phyloP scores from a whole-genome alignment of 371 early-diverging fungal species.

The Circinella umbellata region DNA sequence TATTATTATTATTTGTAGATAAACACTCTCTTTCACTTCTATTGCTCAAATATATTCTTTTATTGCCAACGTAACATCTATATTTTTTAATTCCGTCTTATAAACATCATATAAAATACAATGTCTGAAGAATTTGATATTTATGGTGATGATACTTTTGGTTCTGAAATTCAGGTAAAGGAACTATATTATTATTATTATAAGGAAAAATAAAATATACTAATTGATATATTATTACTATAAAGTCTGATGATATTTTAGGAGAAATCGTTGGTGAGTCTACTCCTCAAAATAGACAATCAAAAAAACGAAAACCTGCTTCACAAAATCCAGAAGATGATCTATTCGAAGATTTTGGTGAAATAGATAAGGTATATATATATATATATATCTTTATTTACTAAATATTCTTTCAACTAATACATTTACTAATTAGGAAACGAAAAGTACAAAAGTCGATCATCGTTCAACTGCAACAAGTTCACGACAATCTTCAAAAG shows the following conservation, averaged over 20 bases:
- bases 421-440: background rate
- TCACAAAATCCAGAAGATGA: slow-evolving; percentile 30
- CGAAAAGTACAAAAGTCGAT: background rate
- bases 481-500: background rate
- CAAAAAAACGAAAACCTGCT: slow-evolving; percentile 34
- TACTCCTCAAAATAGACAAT: slow-evolving; percentile 22
- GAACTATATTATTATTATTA: background rate
- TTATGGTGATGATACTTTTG: slow-evolving; percentile 52
- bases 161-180: slow-evolving; percentile 29
- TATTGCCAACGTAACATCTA: too few relatives aligned
- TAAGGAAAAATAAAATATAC: background rate
- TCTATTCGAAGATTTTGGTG: slow-evolving; percentile 43
- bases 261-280: slow-evolving; percentile 48
- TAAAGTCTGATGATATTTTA: slow-evolving; percentile 41
- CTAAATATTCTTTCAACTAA: too few relatives aligned
- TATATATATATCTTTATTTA: background rate
- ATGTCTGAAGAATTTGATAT: slow-evolving; percentile 45
- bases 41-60: too few relatives aligned
- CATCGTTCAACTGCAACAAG: background rate
- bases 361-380: slow-evolving; percentile 36
- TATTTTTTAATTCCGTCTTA: too few relatives aligned
- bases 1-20: too few relatives aligned
- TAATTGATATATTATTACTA: background rate
- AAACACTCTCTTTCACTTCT: too few relatives aligned
- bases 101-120: background rate